Evolutionary conservation across 176 grass and related monocot species (phyloP).

Genomic region (Poa annua): DNA sequence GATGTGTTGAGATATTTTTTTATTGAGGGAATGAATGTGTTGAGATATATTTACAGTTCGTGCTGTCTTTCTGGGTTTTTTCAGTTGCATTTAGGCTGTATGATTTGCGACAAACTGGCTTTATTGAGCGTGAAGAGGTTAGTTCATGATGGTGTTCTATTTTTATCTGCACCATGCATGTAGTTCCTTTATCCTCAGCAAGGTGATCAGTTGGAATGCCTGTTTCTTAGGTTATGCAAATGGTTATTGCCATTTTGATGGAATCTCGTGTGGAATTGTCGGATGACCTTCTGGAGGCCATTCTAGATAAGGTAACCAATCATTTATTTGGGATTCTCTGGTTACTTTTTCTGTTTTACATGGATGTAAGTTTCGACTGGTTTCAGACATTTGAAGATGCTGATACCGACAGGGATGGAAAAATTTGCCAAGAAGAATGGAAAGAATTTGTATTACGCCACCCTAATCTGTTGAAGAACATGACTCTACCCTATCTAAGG

Average conservation of each 20-base stretch:
- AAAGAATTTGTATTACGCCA: conserved; percentile 67
- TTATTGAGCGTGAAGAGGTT: conserved; percentile 85
- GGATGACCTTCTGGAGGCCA: conserved; percentile 69
- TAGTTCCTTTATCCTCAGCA: neutral
- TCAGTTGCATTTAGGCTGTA: conserved; percentile 90
- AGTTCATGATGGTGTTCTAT: conserved; percentile 24
- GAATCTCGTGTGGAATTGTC: conserved; percentile 72
- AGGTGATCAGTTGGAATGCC: neutral
- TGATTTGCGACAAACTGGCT: conserved; percentile 86
- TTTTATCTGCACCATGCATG: conserved; percentile 23
- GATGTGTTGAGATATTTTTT: neutral
- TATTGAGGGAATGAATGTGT: neutral
- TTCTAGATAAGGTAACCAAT: conserved; percentile 69
- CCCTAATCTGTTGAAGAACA: conserved; percentile 83
- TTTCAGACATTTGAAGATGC: conserved; percentile 86
- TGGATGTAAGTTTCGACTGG: neutral
- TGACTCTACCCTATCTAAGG: conserved; percentile 84
- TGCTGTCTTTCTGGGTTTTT: neutral
- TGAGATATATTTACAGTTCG: conserved; percentile 6
- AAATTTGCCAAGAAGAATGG: conserved; percentile 85
- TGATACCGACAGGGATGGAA: conserved; percentile 73
- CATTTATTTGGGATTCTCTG: neutral
- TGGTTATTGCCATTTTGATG: conserved; percentile 81
- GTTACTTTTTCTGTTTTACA: neutral
- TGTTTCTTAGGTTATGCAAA: conserved; percentile 77